Base-by-base conservation (phyloP, 331 rosid genomes). In the Malus hybrid region DNA sequence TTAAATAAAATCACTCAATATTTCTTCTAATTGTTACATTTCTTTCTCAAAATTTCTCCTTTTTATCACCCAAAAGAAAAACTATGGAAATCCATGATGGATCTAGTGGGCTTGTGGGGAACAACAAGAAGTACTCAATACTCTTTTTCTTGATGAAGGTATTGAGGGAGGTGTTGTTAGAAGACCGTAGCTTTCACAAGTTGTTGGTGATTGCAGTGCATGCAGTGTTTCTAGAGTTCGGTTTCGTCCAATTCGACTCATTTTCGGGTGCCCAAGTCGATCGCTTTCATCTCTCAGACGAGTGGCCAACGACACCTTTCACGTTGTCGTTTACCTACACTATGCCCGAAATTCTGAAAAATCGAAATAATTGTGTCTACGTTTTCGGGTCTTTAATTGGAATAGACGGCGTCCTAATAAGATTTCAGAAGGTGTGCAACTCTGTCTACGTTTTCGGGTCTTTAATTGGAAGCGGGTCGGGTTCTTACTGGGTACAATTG, bases 211-310 rank as follows among this genome's bases (percentile, higher is more conserved):
- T 74, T 54, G 83, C 85, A 1, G 90, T 94, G 32, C 96, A 94
- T 68, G 90, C 87, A 1, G 87, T 86, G 62, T 65, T 94, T 55
- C 72, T 86, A n/a, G 99, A 94, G 75, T 92, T 96, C 20, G 96
- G 99, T n/a, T 88, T 94, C 27, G 86, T 90, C 39, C 72, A 73
- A 48, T 81, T 79, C 15, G 91, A 87, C 65, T 65, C 79, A 3
- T 75, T 76, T 62, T 85, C 87, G 3, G 86, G 88, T 13, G 69
- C 83, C 48, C 48, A 3, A 10, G 48, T 10, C 48, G 14, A 42
- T 10, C 13, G 48, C 48, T 42, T 42, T 42, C 48, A 42, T 42
- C 48, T 42, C 48, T 42, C 48, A 42, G 48, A 42, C 48, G 4
- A 42, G 14, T 54, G 63, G 69, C 74, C 24, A 69, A 67, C 62